Evolutionary conservation across 208 protist species (phyloP), one percentile per base, ranked within the genome.

Genomic region (Crithidia bombi): DNA sequence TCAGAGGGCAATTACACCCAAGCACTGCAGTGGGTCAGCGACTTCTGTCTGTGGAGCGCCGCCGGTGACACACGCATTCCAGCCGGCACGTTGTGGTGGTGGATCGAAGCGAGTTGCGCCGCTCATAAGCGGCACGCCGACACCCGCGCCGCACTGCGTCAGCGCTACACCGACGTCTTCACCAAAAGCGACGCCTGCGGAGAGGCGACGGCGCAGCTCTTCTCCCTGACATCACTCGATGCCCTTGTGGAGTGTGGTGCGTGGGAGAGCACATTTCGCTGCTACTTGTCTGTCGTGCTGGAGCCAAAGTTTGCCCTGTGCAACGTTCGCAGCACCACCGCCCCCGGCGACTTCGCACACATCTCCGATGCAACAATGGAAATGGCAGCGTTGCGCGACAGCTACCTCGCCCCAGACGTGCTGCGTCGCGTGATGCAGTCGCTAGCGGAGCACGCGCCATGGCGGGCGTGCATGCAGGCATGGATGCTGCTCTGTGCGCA

Each of bases 381-480:
- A 44, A n/a, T 30, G 38, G 56, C 58, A 56, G 50, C 61, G 55
- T 41, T 73, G 39, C 65, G 71, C 12, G 65, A 82, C 26, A 19
- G 44, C 19, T 67, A 56, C 43, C 52, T 82, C 12, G 23, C 49
- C 21, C 39, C 63, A 3, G 17, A 35, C n/a, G 26, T 74, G 25
- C 33, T 82, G 33, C 35, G 36, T 44, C 47, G 61, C 26, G 55
- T 82, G 12, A 65, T 82, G 77, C 43, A 30, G 1, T 56, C 61
- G 10, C 46, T 82, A 11, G 66, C 65, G 11, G 25, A 44, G 5
- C 38, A 43, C 44, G 77, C 77, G 6, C 77, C 71, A 23, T 82
- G 77, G 77, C 65, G 66, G 15, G 74, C 77, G 7, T 62, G 59
- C 32, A 55, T 71, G 65, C 69, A 68, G 52, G 73, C 69, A 1